Conservation (phyloP, 768 basidiomycete species). For the Tubosaeta sp. region DNA sequence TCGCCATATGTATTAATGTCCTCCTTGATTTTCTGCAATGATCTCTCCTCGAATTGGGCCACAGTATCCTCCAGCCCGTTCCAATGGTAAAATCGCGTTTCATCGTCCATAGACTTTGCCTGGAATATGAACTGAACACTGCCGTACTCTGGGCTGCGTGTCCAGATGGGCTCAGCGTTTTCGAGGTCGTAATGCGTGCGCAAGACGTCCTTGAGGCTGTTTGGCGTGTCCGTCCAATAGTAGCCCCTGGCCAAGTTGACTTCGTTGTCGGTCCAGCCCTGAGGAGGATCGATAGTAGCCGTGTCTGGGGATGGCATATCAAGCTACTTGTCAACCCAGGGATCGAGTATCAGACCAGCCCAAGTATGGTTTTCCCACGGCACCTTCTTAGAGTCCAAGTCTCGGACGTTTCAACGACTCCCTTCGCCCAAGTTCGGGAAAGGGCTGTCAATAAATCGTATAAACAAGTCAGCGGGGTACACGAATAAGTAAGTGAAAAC, state of each 20-base stretch:
- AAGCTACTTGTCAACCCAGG: not conserved
- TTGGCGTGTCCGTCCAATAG: not conserved
- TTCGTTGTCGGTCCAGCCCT: not conserved
- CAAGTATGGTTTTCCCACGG: too few species aligned
- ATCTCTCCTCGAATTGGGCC: not conserved
- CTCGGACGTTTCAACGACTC: too few species aligned
- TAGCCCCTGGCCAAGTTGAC: not conserved
- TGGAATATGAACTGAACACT: not conserved
- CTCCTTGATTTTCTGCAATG: not conserved
- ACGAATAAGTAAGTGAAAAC: too few species aligned
- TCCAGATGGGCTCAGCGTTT: not conserved
- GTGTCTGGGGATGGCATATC: not conserved
- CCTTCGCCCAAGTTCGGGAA: too few species aligned
- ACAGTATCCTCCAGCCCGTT: not conserved
- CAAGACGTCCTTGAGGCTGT: not conserved
- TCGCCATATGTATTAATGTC: not conserved
- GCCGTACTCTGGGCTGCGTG: not conserved
- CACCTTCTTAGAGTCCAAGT: too few species aligned
- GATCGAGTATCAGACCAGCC: not conserved
- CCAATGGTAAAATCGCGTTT: not conserved
- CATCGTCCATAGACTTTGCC: not conserved
- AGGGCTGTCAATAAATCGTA: too few species aligned
- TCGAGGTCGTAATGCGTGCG: not conserved
- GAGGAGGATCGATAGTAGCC: not conserved
- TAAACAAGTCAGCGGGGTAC: too few species aligned